phyloP scores from a whole-genome alignment of 2,329 filamentous ascomycete species.

The Colletotrichum eremochloae region DNA sequence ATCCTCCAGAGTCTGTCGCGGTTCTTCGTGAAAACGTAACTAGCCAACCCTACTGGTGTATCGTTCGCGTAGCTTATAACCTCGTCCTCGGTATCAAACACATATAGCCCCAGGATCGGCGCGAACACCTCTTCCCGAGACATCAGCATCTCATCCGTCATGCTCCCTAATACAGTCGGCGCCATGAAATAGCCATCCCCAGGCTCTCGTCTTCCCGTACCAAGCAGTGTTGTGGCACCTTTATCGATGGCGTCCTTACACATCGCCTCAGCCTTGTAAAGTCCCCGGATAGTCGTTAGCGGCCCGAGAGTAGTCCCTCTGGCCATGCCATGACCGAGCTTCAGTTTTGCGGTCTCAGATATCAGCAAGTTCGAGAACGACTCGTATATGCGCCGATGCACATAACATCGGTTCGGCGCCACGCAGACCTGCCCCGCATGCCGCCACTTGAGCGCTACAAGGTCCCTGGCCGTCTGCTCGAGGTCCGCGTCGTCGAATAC shows the following conservation, averaged over 20 bases:
- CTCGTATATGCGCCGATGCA: conserved; percentile 63
- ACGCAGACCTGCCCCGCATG: conserved; percentile 72
- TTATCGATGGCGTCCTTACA: conserved; percentile 74
- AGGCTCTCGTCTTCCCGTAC: conserved; percentile 67
- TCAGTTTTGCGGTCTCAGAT: conserved; percentile 38
- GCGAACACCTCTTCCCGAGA: conserved; percentile 82
- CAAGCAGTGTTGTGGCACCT: conserved; percentile 71
- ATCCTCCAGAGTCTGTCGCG: conserved; percentile 57
- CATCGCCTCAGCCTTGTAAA: conserved; percentile 60
- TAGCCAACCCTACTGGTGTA: conserved; percentile 78
- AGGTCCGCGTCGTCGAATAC: conserved; percentile 76
- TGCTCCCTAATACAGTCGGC: conserved; percentile 77
- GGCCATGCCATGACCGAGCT: conserved; percentile 45
- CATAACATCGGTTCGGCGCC: conserved; percentile 70
- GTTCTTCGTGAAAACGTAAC: conserved; percentile 76
- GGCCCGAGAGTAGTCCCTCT: conserved; percentile 52
- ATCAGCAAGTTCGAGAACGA: conserved; percentile 69
- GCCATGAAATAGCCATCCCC: conserved; percentile 79
- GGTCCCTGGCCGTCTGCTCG: conserved; percentile 70
- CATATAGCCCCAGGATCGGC: conserved; percentile 78
- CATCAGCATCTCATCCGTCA: conserved; percentile 76
- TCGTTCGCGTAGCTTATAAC: conserved; percentile 77
- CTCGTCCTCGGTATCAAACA: conserved; percentile 78
- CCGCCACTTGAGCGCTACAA: conserved; percentile 66
- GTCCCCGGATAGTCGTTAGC: conserved; percentile 50